Conservation (phyloP, 78 protist genomes). For the Dictyostelium intermedium region DNA sequence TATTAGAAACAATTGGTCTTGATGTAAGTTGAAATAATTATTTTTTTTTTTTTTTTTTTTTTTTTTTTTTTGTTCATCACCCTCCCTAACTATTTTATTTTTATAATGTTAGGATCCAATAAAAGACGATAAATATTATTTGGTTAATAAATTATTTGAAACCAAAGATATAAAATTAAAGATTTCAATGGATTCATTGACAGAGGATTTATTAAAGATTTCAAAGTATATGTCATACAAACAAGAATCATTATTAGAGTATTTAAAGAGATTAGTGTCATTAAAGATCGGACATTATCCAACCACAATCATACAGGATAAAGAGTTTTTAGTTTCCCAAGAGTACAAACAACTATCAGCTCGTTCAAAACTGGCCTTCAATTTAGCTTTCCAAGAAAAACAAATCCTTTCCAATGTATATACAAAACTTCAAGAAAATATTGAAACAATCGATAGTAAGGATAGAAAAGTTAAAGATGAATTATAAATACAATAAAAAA, state of each 20-base stretch:
- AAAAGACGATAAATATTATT: conserved; percentile 5
- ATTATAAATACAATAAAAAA: background rate
- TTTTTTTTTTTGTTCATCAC: background rate
- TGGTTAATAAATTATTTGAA: conserved; percentile 17
- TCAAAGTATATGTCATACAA: conserved; percentile 48
- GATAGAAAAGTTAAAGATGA: background rate
- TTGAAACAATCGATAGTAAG: background rate
- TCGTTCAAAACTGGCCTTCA: conserved; percentile 31
- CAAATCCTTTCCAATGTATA: background rate
- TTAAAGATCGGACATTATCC: conserved; percentile 22
- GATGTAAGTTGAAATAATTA: conserved; percentile 2
- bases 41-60: too few species aligned
- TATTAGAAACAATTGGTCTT: conserved; percentile 13
- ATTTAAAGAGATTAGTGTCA: background rate
- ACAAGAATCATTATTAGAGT: conserved; percentile 5
- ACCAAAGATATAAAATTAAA: conserved; percentile 12
- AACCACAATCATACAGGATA: conserved; percentile 22
- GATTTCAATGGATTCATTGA: conserved; percentile 42
- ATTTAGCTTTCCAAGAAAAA: conserved; percentile 25
- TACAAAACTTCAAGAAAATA: conserved; percentile 1
- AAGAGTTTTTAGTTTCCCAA: background rate
- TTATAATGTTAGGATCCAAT: conserved; percentile 37
- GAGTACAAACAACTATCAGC: background rate
- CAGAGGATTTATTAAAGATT: conserved; percentile 59
- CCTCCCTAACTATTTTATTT: background rate